Evolutionary conservation across 371 early-diverging fungal genomes (phyloP), one percentile per base, ranked within the genome.

Genomic region (Mucor mucedo): DNA sequence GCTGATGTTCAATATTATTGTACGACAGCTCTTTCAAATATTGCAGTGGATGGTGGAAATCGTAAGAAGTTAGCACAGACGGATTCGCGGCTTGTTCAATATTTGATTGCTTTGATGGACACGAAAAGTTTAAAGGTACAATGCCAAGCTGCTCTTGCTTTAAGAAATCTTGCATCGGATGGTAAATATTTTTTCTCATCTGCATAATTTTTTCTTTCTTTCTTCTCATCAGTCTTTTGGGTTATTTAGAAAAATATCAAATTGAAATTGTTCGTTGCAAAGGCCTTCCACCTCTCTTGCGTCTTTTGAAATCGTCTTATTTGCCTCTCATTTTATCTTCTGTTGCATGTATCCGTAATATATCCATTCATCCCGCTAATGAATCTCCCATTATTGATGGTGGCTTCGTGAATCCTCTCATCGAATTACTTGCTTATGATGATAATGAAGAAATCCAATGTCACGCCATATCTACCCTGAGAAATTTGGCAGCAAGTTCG

Each of bases 1-100:
- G 82, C 87, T 33, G 96, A 95, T 71, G 90, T 94, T 11, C 91
- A 92, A 66, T 95, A 95, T 77, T 95, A 94, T 61, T 92, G 91
- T 61, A 92, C 92, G n/a, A 96, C 96, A 41, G 93, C 95, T 11
- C 83, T 96, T 32, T 91, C 91, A 68, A 96, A 96, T 70, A 92
- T 96, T 60, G 95, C 95, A 2, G 96, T 96, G 2, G 96, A 95
- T 81, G 88, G 85, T 40, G 75, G 72, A 40, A 91, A 92, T 66
- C 84, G 95, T 54, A 86, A 84, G 67, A 86, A 87, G 59, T 79
- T 94, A 42, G 89, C 92, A 14, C 84, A 88, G 52, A 83, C 91
- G 10, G 95, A 95, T 69, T 83, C 91, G 7, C 76, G 84, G 55
- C 82, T 96, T 4, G 91, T 94, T 28, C 87, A 89, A 60, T 84